Evolutionary conservation across 2,329 filamentous ascomycete genomes (phyloP).

Genomic region (Leptodontidium sp.): DNA sequence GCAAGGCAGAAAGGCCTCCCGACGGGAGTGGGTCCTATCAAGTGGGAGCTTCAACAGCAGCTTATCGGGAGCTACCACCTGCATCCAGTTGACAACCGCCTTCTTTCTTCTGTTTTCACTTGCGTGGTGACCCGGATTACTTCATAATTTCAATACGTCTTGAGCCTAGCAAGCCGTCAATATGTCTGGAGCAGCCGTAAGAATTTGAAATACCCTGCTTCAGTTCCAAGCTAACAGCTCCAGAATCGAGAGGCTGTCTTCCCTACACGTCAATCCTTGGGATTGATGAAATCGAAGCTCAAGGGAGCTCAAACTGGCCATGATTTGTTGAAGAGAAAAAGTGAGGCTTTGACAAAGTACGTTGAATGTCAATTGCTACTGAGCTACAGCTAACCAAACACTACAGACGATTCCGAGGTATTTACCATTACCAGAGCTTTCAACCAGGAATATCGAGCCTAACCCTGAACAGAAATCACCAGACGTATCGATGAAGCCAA

Average conservation of each 20-base stretch:
- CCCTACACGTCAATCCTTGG: slow-evolving; percentile 95
- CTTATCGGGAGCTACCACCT: slow-evolving; percentile 33
- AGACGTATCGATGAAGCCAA: slow-evolving; percentile 98
- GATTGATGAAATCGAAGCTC: slow-evolving; percentile 97
- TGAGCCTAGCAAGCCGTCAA: slow-evolving; percentile 36
- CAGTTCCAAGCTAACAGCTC: slow-evolving; percentile 34
- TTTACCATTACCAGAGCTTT: slow-evolving; percentile 36
- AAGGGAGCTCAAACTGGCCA: slow-evolving; percentile 93
- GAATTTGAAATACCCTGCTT: slow-evolving; percentile 29
- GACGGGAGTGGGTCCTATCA: slow-evolving; percentile 29
- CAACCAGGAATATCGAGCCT: slow-evolving; percentile 9
- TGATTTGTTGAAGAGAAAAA: slow-evolving; percentile 95
- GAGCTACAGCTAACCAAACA: slow-evolving; percentile 38
- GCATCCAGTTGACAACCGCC: neutral
- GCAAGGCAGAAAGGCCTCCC: slow-evolving; percentile 14
- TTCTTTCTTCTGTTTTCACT: neutral
- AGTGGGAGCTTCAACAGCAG: slow-evolving; percentile 37
- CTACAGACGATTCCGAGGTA: slow-evolving; percentile 86
- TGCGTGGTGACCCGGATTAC: neutral
- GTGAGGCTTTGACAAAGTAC: slow-evolving; percentile 96
- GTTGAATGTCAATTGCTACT: slow-evolving; percentile 42
- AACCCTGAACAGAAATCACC: slow-evolving; percentile 79
- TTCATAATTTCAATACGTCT: neutral
- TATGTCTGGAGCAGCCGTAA: slow-evolving; percentile 63
- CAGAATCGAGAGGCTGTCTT: slow-evolving; percentile 97